phyloP scores from a whole-genome alignment of 176 grass and related monocot genomes.

The Triticum timopheevii region DNA sequence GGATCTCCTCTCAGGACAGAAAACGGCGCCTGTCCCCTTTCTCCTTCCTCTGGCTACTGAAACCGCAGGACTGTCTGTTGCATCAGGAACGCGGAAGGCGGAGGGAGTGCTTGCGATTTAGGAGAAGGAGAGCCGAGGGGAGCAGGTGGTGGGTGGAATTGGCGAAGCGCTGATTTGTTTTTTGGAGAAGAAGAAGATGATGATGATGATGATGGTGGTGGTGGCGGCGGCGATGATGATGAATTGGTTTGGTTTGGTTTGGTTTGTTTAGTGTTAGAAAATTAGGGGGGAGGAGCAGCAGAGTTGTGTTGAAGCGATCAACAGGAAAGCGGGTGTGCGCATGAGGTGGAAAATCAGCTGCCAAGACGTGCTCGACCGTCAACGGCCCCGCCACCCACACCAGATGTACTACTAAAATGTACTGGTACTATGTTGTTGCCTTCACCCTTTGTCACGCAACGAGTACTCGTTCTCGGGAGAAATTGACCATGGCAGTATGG shows the following conservation, averaged over 20 bases:
- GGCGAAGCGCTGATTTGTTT: not conserved
- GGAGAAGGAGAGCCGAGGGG: not conserved
- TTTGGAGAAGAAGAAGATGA: not conserved
- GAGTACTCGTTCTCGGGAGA: too few species aligned
- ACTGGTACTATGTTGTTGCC: too few species aligned
- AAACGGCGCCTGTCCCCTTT: too few species aligned
- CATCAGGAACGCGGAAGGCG: not conserved
- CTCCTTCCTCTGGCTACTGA: not conserved
- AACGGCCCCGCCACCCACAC: not conserved
- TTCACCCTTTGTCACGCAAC: too few species aligned
- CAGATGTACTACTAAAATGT: not conserved
- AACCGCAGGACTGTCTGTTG: not conserved
- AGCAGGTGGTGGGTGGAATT: not conserved
- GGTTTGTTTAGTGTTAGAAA: too few species aligned
- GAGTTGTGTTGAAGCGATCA: slow-evolving; percentile 43
- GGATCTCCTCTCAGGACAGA: not conserved
- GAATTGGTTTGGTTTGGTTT: not conserved
- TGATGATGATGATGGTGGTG: not conserved
- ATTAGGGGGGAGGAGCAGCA: not conserved
- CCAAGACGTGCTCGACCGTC: slow-evolving; percentile 12
- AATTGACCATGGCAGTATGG: too few species aligned
- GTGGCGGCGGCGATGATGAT: not conserved
- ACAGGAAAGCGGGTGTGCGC: not conserved
- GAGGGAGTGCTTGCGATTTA: not conserved
- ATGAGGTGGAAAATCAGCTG: not conserved